Percentiles rank a stretch among this genome's conserved stretches.
phyloP scores from a whole-genome alignment of 108 stramenopile genomes.

The Epithemia pelagica region DNA sequence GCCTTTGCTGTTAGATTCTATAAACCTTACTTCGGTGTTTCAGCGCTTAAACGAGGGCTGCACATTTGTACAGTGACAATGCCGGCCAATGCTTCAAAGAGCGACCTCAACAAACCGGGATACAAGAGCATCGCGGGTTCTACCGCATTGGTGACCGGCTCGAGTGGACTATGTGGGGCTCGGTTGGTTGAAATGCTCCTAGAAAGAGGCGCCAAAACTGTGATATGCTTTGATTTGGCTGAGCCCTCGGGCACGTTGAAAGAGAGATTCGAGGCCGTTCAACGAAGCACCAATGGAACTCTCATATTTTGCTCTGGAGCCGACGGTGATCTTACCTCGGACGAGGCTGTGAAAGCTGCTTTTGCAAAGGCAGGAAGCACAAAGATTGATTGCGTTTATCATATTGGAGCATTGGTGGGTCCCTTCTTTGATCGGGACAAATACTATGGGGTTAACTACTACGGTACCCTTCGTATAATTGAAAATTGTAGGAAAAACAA shows the following conservation, averaged over 20 bases:
- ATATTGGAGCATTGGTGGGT: constrained; percentile 96
- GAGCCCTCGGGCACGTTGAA: constrained; percentile 50
- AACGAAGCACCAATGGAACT: constrained; percentile 27
- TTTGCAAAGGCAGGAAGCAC: constrained; percentile 31
- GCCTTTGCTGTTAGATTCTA: too few relatives aligned
- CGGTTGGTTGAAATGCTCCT: constrained; percentile 97
- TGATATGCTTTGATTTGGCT: constrained; percentile 91
- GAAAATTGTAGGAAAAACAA: constrained; percentile 71
- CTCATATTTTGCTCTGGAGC: constrained; percentile 23
- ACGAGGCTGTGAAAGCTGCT: constrained; percentile 69
- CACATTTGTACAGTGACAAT: too few relatives aligned
- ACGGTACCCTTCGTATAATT: constrained; percentile 81
- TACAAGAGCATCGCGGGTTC: constrained; percentile 28
- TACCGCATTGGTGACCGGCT: constrained; percentile 82
- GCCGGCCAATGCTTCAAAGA: too few relatives aligned
- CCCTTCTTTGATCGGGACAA: constrained; percentile 80
- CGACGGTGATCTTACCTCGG: constrained; percentile 79
- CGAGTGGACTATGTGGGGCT: constrained; percentile 88
- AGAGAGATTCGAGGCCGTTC: constrained; percentile 42
- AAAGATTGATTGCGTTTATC: constrained; percentile 80
- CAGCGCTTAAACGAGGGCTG: too few relatives aligned
- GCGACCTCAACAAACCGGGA: constrained; percentile 18
- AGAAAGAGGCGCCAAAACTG: constrained; percentile 84
- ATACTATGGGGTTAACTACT: constrained; percentile 85
- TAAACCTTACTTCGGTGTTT: too few relatives aligned